phyloP scores from a whole-genome alignment of 257 asterid species.

The Nemophila menziesii region DNA sequence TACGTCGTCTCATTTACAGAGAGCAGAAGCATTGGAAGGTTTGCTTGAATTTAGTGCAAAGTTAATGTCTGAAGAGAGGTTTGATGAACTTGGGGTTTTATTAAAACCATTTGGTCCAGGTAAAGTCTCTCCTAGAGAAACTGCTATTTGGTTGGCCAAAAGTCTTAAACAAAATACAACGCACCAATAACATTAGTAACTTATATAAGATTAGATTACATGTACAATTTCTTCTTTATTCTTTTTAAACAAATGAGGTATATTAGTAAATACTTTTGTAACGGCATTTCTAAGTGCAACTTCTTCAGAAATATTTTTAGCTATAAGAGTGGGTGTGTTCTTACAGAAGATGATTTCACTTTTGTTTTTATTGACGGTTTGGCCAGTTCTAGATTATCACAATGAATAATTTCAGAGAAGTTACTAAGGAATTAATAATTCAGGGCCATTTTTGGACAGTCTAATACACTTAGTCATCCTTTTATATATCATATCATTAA shows the following conservation, averaged over 20 bases:
- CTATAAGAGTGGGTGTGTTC: no score
- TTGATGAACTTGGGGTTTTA: constrained; percentile 6
- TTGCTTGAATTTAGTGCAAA: constrained; percentile 4
- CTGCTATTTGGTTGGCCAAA: constrained; percentile 5
- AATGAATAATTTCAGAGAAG: no score
- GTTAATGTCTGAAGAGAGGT: neutral
- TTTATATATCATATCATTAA: no score
- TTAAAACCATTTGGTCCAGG: constrained; percentile 3
- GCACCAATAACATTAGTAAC: neutral
- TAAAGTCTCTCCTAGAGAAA: constrained; percentile 6
- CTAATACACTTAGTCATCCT: no score
- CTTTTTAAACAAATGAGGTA: neutral
- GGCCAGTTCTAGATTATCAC: no score
- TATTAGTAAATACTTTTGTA: no score
- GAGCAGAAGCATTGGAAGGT: constrained; percentile 9
- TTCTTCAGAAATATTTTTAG: no score
- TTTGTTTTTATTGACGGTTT: no score
- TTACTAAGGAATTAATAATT: no score
- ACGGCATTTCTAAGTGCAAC: no score
- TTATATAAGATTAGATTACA: neutral
- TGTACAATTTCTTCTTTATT: neutral
- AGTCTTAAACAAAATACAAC: neutral
- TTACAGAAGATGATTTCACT: no score
- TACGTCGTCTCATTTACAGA: neutral
- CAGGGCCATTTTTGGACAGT: no score